phyloP scores from a whole-genome alignment of 2,329 filamentous ascomycete genomes.

The Botrytis hyacinthi region DNA sequence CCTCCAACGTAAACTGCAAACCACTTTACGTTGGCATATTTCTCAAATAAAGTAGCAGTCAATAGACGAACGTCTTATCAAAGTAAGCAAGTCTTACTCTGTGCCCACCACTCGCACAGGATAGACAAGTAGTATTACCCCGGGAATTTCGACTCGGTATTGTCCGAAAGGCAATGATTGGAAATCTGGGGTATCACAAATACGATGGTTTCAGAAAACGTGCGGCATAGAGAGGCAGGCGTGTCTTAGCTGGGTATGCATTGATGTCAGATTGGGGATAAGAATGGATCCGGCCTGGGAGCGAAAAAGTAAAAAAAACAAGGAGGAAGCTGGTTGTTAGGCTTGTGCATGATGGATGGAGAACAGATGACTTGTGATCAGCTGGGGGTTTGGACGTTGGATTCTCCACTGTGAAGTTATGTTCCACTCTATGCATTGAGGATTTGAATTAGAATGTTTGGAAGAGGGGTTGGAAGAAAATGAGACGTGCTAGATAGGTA shows the following conservation, averaged over 20 bases:
- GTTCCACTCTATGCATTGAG: not conserved
- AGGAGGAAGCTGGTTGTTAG: not conserved
- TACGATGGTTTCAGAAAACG: conserved; percentile 6
- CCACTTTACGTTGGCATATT: not conserved
- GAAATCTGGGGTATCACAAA: not conserved
- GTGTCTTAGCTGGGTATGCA: not conserved
- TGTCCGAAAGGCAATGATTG: conserved; percentile 2
- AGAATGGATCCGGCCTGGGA: not conserved
- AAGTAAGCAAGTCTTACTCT: not conserved
- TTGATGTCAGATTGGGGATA: not conserved
- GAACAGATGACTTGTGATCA: conserved; percentile 9
- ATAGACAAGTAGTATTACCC: not conserved
- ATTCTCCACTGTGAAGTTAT: not conserved
- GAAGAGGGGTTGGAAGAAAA: not conserved
- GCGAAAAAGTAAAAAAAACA: not conserved
- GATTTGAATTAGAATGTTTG: not conserved
- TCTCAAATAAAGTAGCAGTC: not conserved
- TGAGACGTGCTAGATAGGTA: not conserved
- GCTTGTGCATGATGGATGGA: not conserved
- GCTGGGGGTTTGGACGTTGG: not conserved
- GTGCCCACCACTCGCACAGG: not conserved
- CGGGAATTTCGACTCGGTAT: not conserved
- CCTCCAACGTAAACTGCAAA: not conserved
- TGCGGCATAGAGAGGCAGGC: not conserved
- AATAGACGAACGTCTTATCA: not conserved